A percentile compares a stretch with the other conserved stretches of the same genome.
phyloP scores from a whole-genome alignment of 2,329 filamentous ascomycete genomes.

The Epichloe elymi region DNA sequence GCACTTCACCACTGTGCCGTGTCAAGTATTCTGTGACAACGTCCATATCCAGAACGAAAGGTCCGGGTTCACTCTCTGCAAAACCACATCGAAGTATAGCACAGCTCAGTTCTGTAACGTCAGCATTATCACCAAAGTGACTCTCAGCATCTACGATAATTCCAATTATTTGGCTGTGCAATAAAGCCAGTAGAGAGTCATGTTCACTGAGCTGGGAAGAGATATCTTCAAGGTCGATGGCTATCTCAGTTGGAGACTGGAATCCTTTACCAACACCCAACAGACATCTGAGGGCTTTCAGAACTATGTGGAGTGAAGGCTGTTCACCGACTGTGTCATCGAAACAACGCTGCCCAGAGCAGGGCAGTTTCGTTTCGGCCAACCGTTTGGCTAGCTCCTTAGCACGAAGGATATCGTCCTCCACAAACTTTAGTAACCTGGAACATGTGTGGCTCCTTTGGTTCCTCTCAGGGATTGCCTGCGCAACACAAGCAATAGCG shows the following conservation, averaged over 20 bases:
- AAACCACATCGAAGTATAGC: constrained; percentile 61
- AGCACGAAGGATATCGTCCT: constrained; percentile 34
- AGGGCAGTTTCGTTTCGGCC: constrained; percentile 9
- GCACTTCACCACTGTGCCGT: constrained; percentile 44
- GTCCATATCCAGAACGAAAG: constrained; percentile 59
- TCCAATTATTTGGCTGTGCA: constrained; percentile 34
- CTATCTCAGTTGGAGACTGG: constrained; percentile 52
- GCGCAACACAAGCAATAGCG: constrained; percentile 62
- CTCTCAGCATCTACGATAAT: constrained; percentile 34
- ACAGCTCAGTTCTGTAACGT: constrained; percentile 61
- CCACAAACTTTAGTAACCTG: constrained; percentile 47
- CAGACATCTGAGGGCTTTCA: constrained; percentile 53
- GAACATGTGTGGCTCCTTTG: constrained; percentile 40
- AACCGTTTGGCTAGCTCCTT: constrained; percentile 10
- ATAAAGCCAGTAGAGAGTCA: constrained; percentile 12
- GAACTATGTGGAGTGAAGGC: constrained; percentile 31
- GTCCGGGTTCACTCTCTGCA: constrained; percentile 58
- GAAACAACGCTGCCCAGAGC: constrained; percentile 14
- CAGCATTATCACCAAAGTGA: constrained; percentile 45
- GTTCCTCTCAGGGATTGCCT: constrained; percentile 50
- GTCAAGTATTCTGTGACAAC: constrained; percentile 55
- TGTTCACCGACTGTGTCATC: constrained; percentile 26
- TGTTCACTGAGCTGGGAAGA: constrained; percentile 2
- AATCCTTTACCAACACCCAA: constrained; percentile 58
- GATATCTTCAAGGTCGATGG: constrained; percentile 53